Evolutionary conservation across 1,284 basidiomycete genomes (phyloP), one percentile per base, ranked within the genome.

Genomic region (Irpex lacteus): DNA sequence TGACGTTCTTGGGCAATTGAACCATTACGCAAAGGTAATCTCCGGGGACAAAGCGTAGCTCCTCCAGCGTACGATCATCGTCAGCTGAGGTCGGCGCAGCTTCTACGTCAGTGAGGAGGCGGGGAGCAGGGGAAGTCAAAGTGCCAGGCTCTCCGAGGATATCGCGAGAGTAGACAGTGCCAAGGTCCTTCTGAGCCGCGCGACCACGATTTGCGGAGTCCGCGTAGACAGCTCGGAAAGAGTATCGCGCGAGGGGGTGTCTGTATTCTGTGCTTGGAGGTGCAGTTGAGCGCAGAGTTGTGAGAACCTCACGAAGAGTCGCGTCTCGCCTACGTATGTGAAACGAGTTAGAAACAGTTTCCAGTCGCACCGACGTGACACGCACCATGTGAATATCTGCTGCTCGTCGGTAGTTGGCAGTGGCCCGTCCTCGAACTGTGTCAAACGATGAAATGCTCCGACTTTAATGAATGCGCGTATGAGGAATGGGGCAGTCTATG

Each of bases 381-480:
- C 79, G 37, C 70, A 90, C 91, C 91, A 93, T 11, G 88, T 89
- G 69, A 86, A 92, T 52, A 92, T 77, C 70, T 91, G 90, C 60
- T 91, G 88, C 71, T 93, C 91, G 66, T 93, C 91, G 3, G 86
- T 85, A 2, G 86, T 87, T 6, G 91, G 91, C 4, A 90, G 78
- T 2, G 83, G 82, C 0, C 88, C 87, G 66, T 92, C 89, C 71
- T 93, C 89, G 68, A 93, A 93, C 63, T 90, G 77, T 1, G 79
- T 76, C 44, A 90, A 75, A 56, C 87, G 81, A 72, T 93, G 91
- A 73, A 91, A 92, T 37, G 83, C 78, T 11, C 89, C 89, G 49
- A 91, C 84, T 82, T 92, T 92, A 64, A 93, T 82, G 74, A 93
- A 93, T n/a, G 90, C 81, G 62, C 91, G 82, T 38, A 93, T 85